A percentile compares a stretch with the other conserved stretches of the same genome.
phyloP scores from a whole-genome alignment of 495 filamentous ascomycete genomes.

The Friedmanniomyces simplex region DNA sequence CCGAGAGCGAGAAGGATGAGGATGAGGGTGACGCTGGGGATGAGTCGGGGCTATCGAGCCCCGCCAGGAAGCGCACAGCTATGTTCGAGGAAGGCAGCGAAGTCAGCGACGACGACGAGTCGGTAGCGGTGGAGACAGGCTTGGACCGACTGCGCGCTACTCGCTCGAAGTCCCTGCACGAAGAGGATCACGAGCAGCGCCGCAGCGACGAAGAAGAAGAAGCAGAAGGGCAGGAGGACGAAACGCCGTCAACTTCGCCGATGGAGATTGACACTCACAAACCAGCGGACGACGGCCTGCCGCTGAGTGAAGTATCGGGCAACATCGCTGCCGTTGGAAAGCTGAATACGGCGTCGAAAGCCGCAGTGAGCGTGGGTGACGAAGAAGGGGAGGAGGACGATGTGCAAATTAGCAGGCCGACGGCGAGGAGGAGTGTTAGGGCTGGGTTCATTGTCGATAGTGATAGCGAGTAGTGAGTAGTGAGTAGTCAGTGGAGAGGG shows the following conservation, averaged over 20 bases:
- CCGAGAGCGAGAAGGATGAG: constrained; percentile 1
- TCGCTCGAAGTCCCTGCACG: too few relatives aligned
- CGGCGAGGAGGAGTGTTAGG: constrained; percentile 32
- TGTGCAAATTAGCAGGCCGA: constrained; percentile 13
- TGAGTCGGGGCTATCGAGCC: constrained; percentile 14
- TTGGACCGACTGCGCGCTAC: neutral
- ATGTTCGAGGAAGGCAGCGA: neutral
- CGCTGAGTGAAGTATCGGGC: constrained; percentile 6
- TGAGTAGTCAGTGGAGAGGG: too few relatives aligned
- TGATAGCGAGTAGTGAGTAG: constrained; percentile 34
- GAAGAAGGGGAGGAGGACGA: constrained; percentile 20
- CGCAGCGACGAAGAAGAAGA: too few relatives aligned
- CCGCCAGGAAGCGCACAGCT: neutral
- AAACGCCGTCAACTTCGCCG: constrained; percentile 5
- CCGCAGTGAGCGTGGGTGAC: neutral
- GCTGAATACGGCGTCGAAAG: neutral
- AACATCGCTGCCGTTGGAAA: neutral
- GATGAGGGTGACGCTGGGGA: neutral
- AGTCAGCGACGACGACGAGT: neutral
- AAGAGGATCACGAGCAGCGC: too few relatives aligned
- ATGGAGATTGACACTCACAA: too few relatives aligned
- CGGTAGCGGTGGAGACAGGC: neutral
- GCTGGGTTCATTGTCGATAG: constrained; percentile 42
- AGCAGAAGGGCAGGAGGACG: neutral
- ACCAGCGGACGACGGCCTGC: neutral